These are phyloP conservation scores for Pyricularia sp. DNA, from an alignment of 2,329 filamentous ascomycete genomes.

Conservation along the genomic window DNA sequence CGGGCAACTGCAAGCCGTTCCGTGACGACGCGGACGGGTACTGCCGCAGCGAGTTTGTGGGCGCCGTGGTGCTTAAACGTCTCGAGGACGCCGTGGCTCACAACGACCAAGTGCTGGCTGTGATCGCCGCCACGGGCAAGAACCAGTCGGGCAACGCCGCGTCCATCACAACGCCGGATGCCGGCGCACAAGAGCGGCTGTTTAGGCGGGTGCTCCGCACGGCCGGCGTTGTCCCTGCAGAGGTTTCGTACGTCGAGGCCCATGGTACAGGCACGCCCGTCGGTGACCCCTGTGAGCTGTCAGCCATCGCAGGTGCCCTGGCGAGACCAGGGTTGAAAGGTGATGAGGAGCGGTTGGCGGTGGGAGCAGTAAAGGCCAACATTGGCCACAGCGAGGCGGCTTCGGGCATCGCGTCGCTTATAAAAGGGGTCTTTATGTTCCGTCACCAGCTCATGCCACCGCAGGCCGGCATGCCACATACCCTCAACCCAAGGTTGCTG, in stretches of 20 bases:
- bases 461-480: constrained; percentile 35
- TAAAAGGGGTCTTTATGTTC: constrained; percentile 41
- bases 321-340: background rate
- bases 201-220: constrained; percentile 46
- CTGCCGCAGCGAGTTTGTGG: constrained; percentile 28
- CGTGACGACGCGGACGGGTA: constrained; percentile 56
- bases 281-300: constrained; percentile 54
- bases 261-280: constrained; percentile 61
- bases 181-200: constrained; percentile 45
- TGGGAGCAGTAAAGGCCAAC: constrained; percentile 41
- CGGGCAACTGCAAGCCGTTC: constrained; percentile 40
- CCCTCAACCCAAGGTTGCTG: constrained; percentile 24
- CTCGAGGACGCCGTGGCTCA: constrained; percentile 35
- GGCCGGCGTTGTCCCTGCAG: constrained; percentile 45
- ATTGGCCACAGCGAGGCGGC: constrained; percentile 39
- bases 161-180: constrained; percentile 54
- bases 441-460: constrained; percentile 36
- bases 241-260: constrained; percentile 58
- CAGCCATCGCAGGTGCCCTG: constrained; percentile 35
- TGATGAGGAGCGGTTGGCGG: constrained; percentile 25
- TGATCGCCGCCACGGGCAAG: constrained; percentile 49
- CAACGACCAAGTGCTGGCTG: constrained; percentile 39
- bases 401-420: constrained; percentile 29
- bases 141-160: constrained; percentile 56
- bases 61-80: constrained; percentile 33